phyloP scores from a whole-genome alignment of 148 eudicot genomes.

The Camellia granthamiana region DNA sequence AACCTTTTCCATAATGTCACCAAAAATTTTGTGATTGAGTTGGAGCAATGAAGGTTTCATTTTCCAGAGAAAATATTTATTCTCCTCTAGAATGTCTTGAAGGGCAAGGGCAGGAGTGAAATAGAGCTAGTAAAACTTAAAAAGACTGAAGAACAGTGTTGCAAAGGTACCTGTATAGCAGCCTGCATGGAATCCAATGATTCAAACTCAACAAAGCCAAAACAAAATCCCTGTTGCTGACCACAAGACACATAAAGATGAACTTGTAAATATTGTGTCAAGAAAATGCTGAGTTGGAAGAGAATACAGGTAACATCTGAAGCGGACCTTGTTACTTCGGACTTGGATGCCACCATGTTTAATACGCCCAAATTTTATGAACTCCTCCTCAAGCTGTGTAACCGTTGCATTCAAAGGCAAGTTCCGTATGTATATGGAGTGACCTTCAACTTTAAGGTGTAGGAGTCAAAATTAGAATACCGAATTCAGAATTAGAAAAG shows the following conservation, averaged over 20 bases:
- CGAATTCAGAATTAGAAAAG: not conserved
- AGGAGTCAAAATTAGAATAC: not conserved
- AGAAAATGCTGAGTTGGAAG: not conserved
- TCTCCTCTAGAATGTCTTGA: not conserved
- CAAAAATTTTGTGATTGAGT: not conserved
- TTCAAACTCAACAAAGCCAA: conserved; percentile 79
- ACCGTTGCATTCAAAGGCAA: conserved; percentile 56
- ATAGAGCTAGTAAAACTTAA: not conserved
- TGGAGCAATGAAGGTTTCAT: not conserved
- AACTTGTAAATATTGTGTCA: not conserved
- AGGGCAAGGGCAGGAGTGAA: not conserved
- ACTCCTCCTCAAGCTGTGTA: conserved; percentile 57
- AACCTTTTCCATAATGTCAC: not conserved
- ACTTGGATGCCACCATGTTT: conserved; percentile 78
- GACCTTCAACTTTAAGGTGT: conserved; percentile 41
- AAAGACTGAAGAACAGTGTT: not conserved
- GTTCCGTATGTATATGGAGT: conserved; percentile 63
- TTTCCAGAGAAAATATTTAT: not conserved
- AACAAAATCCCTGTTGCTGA: conserved; percentile 69
- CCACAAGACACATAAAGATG: conserved; percentile 12
- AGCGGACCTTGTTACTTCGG: conserved; percentile 62
- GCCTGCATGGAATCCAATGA: conserved; percentile 47
- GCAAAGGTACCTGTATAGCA: conserved; percentile 61
- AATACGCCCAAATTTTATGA: conserved; percentile 60
- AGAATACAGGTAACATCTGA: conserved; percentile 7